phyloP scores from a whole-genome alignment of 768 basidiomycete species.

The Boletus rufocinnamomeus region DNA sequence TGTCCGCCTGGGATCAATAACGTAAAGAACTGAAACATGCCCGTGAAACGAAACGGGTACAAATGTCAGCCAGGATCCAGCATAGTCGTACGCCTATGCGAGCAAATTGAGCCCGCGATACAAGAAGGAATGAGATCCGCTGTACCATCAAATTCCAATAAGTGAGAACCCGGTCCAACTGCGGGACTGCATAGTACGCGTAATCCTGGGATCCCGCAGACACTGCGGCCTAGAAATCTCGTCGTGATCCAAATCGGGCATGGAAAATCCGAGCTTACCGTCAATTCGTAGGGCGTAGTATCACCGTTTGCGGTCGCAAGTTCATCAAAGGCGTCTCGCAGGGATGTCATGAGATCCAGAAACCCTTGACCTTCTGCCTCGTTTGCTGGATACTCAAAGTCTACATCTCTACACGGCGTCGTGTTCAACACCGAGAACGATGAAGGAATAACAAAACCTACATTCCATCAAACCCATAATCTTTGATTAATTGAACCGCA shows the following conservation, averaged over 20 bases:
- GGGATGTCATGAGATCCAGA: slow-evolving; percentile 59
- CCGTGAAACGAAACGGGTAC: slow-evolving; percentile 39
- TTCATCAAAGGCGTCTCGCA: slow-evolving; percentile 62
- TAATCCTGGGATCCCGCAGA: slow-evolving; percentile 64
- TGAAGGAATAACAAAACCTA: slow-evolving; percentile 30
- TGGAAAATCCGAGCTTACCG: slow-evolving; percentile 32
- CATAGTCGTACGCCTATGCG: slow-evolving; percentile 68
- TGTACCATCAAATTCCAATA: slow-evolving; percentile 84
- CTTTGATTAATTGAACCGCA: slow-evolving; percentile 64
- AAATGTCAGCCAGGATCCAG: slow-evolving; percentile 73
- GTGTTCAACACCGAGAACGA: background rate
- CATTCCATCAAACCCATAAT: slow-evolving; percentile 85
- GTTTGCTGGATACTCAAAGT: slow-evolving; percentile 75
- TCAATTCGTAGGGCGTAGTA: slow-evolving; percentile 56
- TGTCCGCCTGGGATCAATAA: slow-evolving; percentile 38
- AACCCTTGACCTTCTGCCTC: slow-evolving; percentile 64
- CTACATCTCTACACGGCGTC: slow-evolving; percentile 55
- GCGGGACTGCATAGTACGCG: slow-evolving; percentile 55
- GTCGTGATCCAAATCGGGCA: background rate
- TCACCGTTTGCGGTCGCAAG: slow-evolving; percentile 64
- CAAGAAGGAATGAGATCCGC: background rate
- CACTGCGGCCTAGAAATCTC: slow-evolving; percentile 48
- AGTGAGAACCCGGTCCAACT: slow-evolving; percentile 65
- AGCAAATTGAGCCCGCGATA: background rate
- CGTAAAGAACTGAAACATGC: background rate